Percentiles rank a stretch among this genome's conserved stretches.
phyloP scores from a whole-genome alignment of 768 basidiomycete species.

The Boletus tomentosulus region DNA sequence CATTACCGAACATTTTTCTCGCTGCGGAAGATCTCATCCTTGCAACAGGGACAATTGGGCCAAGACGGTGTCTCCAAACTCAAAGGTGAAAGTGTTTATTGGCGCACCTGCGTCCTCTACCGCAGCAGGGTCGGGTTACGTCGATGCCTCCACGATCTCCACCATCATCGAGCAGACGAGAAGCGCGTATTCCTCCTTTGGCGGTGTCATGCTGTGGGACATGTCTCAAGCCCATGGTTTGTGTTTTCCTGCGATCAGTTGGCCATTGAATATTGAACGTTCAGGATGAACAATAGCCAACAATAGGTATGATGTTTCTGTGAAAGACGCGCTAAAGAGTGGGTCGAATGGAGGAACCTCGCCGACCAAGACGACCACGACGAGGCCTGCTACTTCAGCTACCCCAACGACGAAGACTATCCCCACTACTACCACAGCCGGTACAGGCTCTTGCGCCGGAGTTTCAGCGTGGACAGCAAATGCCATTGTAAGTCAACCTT shows the following conservation, averaged over 20 bases:
- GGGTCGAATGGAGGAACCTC: conserved; percentile 30
- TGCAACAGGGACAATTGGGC: conserved; percentile 47
- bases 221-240: conserved; percentile 44
- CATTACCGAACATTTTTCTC: background rate
- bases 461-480: conserved; percentile 41
- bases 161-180: conserved; percentile 33
- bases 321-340: conserved; percentile 53
- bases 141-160: conserved; percentile 32
- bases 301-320: conserved; percentile 52
- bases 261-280: background rate
- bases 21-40: background rate
- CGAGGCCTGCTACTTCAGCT: conserved; percentile 7
- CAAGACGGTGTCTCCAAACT: conserved; percentile 39
- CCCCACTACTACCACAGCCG: conserved; percentile 1
- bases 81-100: conserved; percentile 45
- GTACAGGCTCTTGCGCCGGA: conserved; percentile 35
- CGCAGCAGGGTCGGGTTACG: conserved; percentile 45
- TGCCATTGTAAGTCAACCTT: conserved; percentile 33
- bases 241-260: background rate
- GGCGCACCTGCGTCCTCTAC: conserved; percentile 43
- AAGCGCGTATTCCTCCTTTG: conserved; percentile 41
- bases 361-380: conserved; percentile 2
- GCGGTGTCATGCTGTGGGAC: conserved; percentile 44
- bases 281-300: conserved; percentile 38
- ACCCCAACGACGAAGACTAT: conserved; percentile 7